Percentiles rank a stretch among this genome's conserved stretches.
Conservation (phyloP, 257 asterid species). For the Solanum gandarillasii region DNA sequence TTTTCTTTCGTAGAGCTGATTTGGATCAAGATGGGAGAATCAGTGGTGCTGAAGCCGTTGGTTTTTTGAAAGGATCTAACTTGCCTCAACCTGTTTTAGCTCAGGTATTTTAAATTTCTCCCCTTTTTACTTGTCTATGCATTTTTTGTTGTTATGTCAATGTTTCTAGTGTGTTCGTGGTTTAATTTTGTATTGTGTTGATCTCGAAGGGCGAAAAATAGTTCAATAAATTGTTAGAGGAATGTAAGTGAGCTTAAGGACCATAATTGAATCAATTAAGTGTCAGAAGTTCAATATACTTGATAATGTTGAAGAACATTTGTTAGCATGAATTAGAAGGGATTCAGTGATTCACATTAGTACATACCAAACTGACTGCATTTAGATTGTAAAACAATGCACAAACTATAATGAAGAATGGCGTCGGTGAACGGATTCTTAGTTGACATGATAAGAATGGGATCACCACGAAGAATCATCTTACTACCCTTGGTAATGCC, state of each 20-base stretch:
- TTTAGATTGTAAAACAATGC: background rate
- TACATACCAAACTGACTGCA: background rate
- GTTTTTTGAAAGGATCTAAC: conserved; percentile 76
- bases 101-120: conserved; percentile 29
- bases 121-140: background rate
- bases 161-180: background rate
- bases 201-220: background rate
- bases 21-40: conserved; percentile 90
- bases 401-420: background rate
- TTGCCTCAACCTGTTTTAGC: conserved; percentile 74
- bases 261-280: background rate
- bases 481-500: background rate
- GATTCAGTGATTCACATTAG: background rate
- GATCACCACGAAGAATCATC: background rate
- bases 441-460: background rate
- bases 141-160: background rate
- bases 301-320: background rate
- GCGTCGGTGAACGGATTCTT: background rate
- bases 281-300: background rate
- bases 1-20: conserved; percentile 76
- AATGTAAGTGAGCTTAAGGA: background rate
- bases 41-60: conserved; percentile 88
- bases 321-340: background rate
- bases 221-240: background rate
- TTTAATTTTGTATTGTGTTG: background rate